Percentiles rank a stretch among this genome's conserved stretches.
These are phyloP conservation scores for Myxozyma neglecta DNA, from an alignment of 805 yeast species.

Conservation along the genomic window DNA sequence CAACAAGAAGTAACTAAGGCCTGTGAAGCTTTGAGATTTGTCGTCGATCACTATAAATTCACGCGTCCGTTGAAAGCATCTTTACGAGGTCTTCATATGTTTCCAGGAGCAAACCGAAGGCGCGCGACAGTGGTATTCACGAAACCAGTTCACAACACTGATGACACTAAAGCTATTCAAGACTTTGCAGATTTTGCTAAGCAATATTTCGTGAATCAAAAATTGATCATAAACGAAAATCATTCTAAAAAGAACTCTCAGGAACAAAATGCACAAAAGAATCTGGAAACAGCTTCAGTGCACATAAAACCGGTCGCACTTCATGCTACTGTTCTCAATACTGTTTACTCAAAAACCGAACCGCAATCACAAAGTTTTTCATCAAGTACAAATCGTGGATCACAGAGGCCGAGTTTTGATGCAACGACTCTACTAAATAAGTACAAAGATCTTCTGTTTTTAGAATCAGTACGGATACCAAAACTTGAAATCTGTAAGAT, in stretches of 20 bases:
- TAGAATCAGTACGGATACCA: not conserved
- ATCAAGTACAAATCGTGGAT: not conserved
- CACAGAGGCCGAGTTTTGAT: conserved; percentile 15
- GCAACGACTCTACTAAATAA: conserved; percentile 8
- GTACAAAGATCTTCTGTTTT: conserved; percentile 8
- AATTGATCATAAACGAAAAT: conserved; percentile 3
- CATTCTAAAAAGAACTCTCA: not conserved
- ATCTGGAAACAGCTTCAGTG: not conserved
- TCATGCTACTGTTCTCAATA: conserved; percentile 24
- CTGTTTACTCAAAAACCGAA: not conserved
- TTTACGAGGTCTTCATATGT: conserved; percentile 12
- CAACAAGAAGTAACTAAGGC: not conserved
- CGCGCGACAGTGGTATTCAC: conserved; percentile 23
- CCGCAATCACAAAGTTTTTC: not conserved
- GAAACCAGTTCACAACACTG: not conserved
- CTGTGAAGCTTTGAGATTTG: not conserved
- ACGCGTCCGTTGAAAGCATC: conserved; percentile 2
- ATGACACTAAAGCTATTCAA: conserved; percentile 8
- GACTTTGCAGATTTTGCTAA: conserved; percentile 16
- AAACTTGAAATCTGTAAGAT: conserved; percentile 21
- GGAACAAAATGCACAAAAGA: not conserved
- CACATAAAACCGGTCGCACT: conserved; percentile 6
- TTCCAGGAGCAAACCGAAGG: not conserved
- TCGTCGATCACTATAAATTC: not conserved
- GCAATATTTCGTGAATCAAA: conserved; percentile 11